phyloP scores from a whole-genome alignment of 345 rosid genomes.

The Noccaea caerulescens region DNA sequence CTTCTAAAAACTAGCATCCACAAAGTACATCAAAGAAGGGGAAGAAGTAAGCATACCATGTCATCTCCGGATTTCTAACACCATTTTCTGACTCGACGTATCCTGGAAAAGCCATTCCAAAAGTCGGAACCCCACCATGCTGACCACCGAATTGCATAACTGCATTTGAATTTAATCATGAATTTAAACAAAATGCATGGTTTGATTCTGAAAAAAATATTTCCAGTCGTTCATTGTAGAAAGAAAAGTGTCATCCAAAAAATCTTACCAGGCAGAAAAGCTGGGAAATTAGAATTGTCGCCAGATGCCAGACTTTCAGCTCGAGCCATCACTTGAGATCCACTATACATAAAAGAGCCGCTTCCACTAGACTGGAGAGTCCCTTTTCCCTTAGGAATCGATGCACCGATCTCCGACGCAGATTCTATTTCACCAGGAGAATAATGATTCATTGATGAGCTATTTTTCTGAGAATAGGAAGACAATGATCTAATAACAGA shows the following conservation, averaged over 20 bases:
- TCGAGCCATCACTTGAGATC: slow-evolving; percentile 72
- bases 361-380: slow-evolving; percentile 64
- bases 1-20: slow-evolving; percentile 26
- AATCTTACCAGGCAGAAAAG: slow-evolving; percentile 81
- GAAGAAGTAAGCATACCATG: slow-evolving; percentile 63
- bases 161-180: slow-evolving; percentile 25
- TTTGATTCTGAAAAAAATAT: not conserved
- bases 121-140: slow-evolving; percentile 95
- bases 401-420: slow-evolving; percentile 58
- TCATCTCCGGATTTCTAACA: slow-evolving; percentile 87
- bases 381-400: slow-evolving; percentile 70
- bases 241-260: slow-evolving; percentile 14
- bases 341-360: slow-evolving; percentile 69
- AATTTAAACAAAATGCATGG: not conserved
- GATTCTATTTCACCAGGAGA: slow-evolving; percentile 63
- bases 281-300: slow-evolving; percentile 79
- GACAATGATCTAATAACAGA: slow-evolving; percentile 61
- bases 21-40: slow-evolving; percentile 5
- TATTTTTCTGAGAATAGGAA: slow-evolving; percentile 67
- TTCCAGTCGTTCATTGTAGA: slow-evolving; percentile 1
- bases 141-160: slow-evolving; percentile 94
- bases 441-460: slow-evolving; percentile 48
- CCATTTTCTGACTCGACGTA: slow-evolving; percentile 72
- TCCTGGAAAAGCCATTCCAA: slow-evolving; percentile 96
- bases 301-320: slow-evolving; percentile 65